These are phyloP conservation scores for Hyparrhenia diplandra DNA, from an alignment of 176 grass and related monocot species.

Conservation along the genomic window DNA sequence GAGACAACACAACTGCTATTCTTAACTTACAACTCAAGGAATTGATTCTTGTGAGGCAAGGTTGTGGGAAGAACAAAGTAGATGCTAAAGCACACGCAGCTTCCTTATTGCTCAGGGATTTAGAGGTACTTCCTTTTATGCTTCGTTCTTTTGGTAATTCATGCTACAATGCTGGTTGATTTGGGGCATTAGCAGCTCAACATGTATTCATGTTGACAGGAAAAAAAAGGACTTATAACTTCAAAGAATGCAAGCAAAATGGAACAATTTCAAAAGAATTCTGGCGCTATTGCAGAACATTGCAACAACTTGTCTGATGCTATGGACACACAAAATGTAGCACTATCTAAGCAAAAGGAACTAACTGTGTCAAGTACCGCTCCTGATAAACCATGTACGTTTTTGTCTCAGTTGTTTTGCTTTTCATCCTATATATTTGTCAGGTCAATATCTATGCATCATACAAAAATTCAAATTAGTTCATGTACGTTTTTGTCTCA, in stretches of 20 bases:
- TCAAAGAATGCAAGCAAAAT: conserved; percentile 44
- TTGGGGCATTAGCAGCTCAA: conserved; percentile 12
- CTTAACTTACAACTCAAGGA: conserved; percentile 74
- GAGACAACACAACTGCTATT: conserved; percentile 49
- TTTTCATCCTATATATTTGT: no score
- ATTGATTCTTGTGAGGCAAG: conserved; percentile 51
- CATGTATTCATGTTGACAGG: conserved; percentile 45
- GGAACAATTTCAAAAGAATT: conserved; percentile 31
- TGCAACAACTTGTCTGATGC: conserved; percentile 20
- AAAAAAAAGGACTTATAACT: conserved; percentile 44
- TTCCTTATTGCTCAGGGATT: conserved; percentile 72
- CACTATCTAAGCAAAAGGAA: no score
- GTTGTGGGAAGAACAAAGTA: conserved; percentile 53
- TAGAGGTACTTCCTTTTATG: conserved; percentile 49
- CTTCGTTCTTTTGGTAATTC: conserved; percentile 16
- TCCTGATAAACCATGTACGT: no score
- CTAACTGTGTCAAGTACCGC: no score
- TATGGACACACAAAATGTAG: conserved; percentile 39
- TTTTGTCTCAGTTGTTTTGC: no score
- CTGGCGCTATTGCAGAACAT: conserved; percentile 10
- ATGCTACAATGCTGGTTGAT: background rate
- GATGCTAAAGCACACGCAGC: conserved; percentile 78
- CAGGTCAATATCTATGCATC: no score
- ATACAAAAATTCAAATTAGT: no score
- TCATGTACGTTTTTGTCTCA: no score